Conservation (phyloP, 2,329 filamentous ascomycete species). For the Trichothecium roseum region DNA sequence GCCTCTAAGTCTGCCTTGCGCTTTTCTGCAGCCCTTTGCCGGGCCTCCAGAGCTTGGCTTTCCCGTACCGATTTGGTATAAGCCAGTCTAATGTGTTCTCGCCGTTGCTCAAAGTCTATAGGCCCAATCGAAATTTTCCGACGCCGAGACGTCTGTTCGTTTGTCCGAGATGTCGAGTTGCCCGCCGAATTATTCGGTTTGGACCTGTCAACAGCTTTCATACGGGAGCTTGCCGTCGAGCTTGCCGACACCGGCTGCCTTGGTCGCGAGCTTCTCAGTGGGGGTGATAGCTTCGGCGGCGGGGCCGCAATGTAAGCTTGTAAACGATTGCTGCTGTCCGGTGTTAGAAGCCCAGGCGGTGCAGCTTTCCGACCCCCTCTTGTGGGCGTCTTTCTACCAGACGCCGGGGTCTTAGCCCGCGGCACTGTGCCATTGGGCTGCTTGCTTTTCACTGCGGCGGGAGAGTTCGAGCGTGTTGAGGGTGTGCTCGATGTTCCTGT, state of each 20-base stretch:
- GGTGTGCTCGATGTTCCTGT: conserved; percentile 36
- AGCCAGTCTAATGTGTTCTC: conserved; percentile 73
- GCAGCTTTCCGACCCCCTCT: conserved; percentile 24
- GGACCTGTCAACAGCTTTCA: conserved; percentile 46
- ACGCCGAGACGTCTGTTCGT: conserved; percentile 28
- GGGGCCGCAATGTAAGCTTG: conserved; percentile 66
- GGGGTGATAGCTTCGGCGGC: conserved; percentile 63
- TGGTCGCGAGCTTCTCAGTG: conserved; percentile 72
- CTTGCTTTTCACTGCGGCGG: conserved; percentile 32
- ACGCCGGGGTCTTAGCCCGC: conserved; percentile 32
- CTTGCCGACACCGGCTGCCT: conserved; percentile 67
- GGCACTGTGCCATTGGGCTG: conserved; percentile 29
- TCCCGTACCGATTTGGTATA: conserved; percentile 78
- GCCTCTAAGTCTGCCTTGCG: conserved; percentile 41
- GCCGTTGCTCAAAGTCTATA: conserved; percentile 75
- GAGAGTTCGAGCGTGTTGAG: conserved; percentile 47
- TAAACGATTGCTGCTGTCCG: conserved; percentile 47
- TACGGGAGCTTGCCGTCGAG: conserved; percentile 59
- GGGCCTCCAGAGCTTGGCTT: conserved; percentile 50
- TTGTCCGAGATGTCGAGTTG: conserved; percentile 17
- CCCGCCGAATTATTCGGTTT: conserved; percentile 14
- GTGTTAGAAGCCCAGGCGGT: conserved; percentile 30
- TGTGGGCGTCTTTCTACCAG: conserved; percentile 11
- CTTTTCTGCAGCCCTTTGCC: conserved; percentile 39
- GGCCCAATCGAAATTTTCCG: conserved; percentile 56